phyloP scores from a whole-genome alignment of 768 basidiomycete genomes.

The Galerina marginata region DNA sequence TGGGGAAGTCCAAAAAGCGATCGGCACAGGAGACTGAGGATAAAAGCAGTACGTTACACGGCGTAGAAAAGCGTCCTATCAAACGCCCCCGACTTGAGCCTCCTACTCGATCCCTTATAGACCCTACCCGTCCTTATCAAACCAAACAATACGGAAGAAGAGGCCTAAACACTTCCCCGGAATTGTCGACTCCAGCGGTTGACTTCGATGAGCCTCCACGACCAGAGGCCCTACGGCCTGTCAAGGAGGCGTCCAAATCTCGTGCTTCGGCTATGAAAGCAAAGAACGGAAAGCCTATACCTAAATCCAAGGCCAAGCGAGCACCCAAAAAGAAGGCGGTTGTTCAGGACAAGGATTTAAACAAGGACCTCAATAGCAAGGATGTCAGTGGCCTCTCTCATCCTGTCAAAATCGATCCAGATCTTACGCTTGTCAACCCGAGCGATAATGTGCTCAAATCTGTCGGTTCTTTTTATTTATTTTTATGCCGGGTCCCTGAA shows the following conservation, averaged over 20 bases:
- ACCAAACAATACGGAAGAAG: conserved; percentile 11
- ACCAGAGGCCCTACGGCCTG: background rate
- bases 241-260: background rate
- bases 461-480: background rate
- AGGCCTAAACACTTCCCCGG: background rate
- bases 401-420: conserved; percentile 8
- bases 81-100: background rate
- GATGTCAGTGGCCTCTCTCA: too few relatives aligned
- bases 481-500: background rate
- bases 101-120: background rate
- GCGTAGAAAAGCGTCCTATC: background rate
- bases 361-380: too few relatives aligned
- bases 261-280: conserved; percentile 35
- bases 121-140: background rate
- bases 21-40: conserved; percentile 20
- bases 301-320: background rate
- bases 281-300: conserved; percentile 28
- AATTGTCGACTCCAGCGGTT: background rate
- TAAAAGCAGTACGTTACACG: background rate
- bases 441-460: background rate
- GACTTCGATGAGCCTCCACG: conserved; percentile 22
- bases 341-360: background rate
- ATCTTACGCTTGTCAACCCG: conserved; percentile 7
- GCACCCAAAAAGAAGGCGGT: background rate
- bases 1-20: conserved; percentile 16